A percentile compares a stretch with the other conserved stretches of the same genome.
Evolutionary conservation across 2,329 filamentous ascomycete species (phyloP).

Genomic region (Neofusicoccum laricinum): DNA sequence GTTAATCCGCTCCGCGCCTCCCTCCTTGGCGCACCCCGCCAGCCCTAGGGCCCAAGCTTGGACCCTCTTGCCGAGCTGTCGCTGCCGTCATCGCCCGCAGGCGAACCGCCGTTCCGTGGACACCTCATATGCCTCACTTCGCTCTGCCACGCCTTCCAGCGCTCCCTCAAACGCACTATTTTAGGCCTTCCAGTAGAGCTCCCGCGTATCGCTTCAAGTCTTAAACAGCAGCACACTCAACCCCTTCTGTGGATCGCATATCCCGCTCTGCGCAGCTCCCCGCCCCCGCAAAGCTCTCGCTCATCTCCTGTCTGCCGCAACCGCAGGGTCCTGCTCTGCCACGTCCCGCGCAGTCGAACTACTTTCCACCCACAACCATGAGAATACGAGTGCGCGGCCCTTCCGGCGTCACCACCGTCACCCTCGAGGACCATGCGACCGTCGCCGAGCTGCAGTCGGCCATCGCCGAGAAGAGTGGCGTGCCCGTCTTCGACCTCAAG

Average conservation of each 20-base stretch:
- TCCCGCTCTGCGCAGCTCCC: neutral
- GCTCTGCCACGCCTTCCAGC: neutral
- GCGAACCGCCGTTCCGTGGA: neutral
- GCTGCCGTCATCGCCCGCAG: constrained; percentile 5
- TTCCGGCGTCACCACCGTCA: constrained; percentile 67
- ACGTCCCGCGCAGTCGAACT: neutral
- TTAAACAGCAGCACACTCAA: neutral
- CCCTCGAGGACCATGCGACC: constrained; percentile 65
- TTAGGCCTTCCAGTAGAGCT: too few relatives aligned
- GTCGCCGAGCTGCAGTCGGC: constrained; percentile 59
- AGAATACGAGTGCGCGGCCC: constrained; percentile 74
- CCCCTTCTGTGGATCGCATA: neutral
- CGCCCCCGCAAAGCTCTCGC: neutral
- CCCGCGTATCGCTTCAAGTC: too few relatives aligned
- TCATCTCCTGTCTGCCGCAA: neutral
- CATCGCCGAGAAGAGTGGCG: constrained; percentile 62
- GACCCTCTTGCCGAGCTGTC: neutral
- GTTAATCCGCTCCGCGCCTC: constrained; percentile 8
- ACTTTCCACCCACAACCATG: constrained; percentile 51
- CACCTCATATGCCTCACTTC: neutral
- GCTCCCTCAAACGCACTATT: neutral
- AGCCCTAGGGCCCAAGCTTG: neutral
- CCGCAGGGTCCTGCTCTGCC: neutral
- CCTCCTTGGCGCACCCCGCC: neutral
- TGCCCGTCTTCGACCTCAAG: constrained; percentile 71